Conservation (phyloP, 331 rosid species). For the Quercus lobata region DNA sequence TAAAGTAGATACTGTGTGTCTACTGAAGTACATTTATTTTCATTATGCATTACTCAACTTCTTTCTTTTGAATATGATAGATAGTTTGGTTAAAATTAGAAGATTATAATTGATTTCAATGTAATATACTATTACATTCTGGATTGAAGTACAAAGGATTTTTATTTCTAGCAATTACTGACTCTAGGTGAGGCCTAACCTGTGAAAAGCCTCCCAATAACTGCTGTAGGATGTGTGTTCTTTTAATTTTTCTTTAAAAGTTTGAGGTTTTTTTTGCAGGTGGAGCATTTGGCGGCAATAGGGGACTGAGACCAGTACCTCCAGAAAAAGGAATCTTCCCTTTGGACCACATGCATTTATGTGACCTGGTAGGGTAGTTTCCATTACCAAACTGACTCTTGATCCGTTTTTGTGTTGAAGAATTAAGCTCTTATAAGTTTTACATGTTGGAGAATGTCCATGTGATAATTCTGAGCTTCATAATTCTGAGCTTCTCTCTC, state of each 20-base stretch:
- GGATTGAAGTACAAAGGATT: neutral
- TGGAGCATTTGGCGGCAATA: constrained; percentile 95
- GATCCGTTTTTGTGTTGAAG: neutral
- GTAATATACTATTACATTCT: neutral
- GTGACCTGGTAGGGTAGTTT: constrained; percentile 62
- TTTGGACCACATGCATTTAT: constrained; percentile 89
- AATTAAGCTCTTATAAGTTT: constrained; percentile 1
- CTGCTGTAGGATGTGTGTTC: neutral
- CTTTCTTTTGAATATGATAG: neutral
- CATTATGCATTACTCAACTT: neutral
- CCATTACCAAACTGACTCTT: neutral
- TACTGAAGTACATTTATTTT: neutral
- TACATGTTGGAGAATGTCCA: neutral
- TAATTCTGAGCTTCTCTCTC: neutral
- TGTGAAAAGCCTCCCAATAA: neutral
- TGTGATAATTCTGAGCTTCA: neutral
- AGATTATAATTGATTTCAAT: neutral
- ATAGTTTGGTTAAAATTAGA: neutral
- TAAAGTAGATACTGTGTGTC: neutral
- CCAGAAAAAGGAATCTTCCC: constrained; percentile 98
- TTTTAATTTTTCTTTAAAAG: neutral
- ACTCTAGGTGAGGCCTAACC: neutral
- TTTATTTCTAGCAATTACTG: neutral
- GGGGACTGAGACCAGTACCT: constrained; percentile 90
- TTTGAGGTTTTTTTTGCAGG: constrained; percentile 35